These are phyloP conservation scores for Nectriaceae sp. DNA, from an alignment of 2,329 filamentous ascomycete species.

Conservation along the genomic window DNA sequence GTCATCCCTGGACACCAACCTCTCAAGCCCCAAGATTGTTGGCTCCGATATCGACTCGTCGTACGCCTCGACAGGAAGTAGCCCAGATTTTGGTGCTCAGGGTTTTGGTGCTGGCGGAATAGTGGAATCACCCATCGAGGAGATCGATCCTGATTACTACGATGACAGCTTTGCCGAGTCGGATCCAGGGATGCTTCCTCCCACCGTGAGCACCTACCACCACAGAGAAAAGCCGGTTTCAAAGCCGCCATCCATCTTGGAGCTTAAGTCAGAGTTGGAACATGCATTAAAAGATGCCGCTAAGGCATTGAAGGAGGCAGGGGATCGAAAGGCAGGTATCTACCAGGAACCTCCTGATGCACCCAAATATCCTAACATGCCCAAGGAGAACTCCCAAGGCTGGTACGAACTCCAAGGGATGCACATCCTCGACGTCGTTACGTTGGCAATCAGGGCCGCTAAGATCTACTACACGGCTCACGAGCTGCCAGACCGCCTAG, in stretches of 20 bases:
- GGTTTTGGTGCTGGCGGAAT: constrained; percentile 39
- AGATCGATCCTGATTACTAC: constrained; percentile 51
- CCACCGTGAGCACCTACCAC: constrained; percentile 94
- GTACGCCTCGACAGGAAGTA: constrained; percentile 61
- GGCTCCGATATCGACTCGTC: constrained; percentile 58
- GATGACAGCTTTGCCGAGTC: constrained; percentile 62
- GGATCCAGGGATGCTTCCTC: constrained; percentile 84
- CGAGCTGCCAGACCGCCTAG: constrained; percentile 80
- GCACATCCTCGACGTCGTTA: constrained; percentile 89
- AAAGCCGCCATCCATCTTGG: constrained; percentile 79
- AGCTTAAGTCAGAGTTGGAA: constrained; percentile 70
- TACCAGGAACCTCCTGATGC: constrained; percentile 30
- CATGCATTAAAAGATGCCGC: constrained; percentile 69
- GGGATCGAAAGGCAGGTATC: constrained; percentile 36
- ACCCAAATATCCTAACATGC: constrained; percentile 39
- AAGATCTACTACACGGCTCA: constrained; percentile 97
- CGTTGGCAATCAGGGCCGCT: constrained; percentile 90
- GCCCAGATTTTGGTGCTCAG: constrained; percentile 53
- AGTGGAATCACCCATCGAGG: constrained; percentile 51
- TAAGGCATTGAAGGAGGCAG: constrained; percentile 65
- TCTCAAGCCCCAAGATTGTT: constrained; percentile 38
- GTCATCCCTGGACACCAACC: constrained; percentile 47
- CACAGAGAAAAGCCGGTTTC: constrained; percentile 79
- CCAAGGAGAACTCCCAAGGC: constrained; percentile 55
- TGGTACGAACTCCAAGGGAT: constrained; percentile 90